phyloP scores from a whole-genome alignment of 345 rosid genomes.

The Gossypium australe region DNA sequence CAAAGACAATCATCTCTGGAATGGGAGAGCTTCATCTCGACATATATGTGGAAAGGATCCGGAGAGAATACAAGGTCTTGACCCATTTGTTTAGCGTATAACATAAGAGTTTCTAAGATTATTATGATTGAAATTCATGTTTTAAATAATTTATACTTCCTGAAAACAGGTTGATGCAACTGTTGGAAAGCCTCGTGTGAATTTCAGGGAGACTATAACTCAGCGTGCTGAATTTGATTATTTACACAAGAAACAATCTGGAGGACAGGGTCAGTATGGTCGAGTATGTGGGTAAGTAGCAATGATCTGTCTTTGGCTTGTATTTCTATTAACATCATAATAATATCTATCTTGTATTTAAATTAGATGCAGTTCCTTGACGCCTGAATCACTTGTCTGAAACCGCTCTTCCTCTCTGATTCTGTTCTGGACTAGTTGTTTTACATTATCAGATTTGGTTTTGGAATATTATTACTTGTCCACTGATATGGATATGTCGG shows the following conservation, averaged over 20 bases:
- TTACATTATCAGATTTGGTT: background rate
- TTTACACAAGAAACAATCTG: conserved; percentile 95
- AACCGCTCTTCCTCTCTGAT: background rate
- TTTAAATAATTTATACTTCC: background rate
- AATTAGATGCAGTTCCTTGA: background rate
- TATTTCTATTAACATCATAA: background rate
- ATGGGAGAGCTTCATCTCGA: conserved; percentile 99
- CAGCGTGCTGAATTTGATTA: conserved; percentile 89
- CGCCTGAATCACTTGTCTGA: background rate
- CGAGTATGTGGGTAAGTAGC: conserved; percentile 73
- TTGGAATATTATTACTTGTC: background rate
- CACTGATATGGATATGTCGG: background rate
- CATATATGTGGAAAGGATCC: conserved; percentile 88
- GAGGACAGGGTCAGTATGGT: conserved; percentile 99
- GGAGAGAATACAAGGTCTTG: conserved; percentile 85
- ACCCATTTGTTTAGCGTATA: background rate
- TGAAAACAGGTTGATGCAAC: conserved; percentile 82
- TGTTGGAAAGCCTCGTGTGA: conserved; percentile 96
- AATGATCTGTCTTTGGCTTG: background rate
- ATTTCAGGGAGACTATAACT: conserved; percentile 92
- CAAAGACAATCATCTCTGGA: conserved; percentile 96
- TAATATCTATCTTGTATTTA: background rate
- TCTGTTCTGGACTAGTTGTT: background rate
- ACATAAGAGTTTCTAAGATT: background rate
- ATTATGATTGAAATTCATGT: background rate